Base-by-base conservation (phyloP, 139 green algal genomes). In the Raphidocelis subcapitata region DNA sequence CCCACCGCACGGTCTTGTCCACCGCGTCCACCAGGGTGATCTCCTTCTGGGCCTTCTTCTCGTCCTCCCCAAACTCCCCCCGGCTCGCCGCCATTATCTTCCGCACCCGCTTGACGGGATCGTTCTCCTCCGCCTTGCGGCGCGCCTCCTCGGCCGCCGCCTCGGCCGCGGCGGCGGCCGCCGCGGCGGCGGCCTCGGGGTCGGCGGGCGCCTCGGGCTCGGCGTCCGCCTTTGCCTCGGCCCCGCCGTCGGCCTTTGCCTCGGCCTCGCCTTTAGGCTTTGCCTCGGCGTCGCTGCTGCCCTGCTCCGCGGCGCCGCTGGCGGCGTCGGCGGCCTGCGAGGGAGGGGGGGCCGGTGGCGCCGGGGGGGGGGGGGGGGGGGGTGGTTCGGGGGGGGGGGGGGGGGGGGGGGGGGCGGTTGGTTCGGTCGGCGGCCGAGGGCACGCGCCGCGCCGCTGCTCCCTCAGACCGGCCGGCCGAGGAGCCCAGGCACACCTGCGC, bases 11-110 rank as follows among this genome's bases (percentile, higher is more conserved):
- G 20, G 79, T 61, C 29, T 84, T 29, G 16, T 97, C 91, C 52
- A 98, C 75, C 56, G 96, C 90, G 3, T 94, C 82, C 8, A 60
- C 78, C 65, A 99, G 83, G 1, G 81, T 98, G 81, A 99, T 96
- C 65, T 98, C 95, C 82, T 97, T 97, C 87, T 98, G 95, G 37
- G 82, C 80, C 70, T 87, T 85, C 52, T 75, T 73, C 77, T 89
- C 84, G 46, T 89, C 80, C 52, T 85, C 84, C 1, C 59, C 67
- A 69, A 81, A 88, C 69, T 88, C 79, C 12, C 82, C 82, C 10
- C 83, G 79, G 32, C 57, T 67, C 21, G 82, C 77, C 65, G 82
- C 71, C 41, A 82, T 77, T 59, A 80, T 74, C 80, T 85, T 85
- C 67, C 69, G 71, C 72, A 85, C 67, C 57, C 65, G 73, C 52